A percentile compares a stretch with the other conserved stretches of the same genome.
Evolutionary conservation across 75 land plant species (phyloP).

Genomic region (Picea glauca): DNA sequence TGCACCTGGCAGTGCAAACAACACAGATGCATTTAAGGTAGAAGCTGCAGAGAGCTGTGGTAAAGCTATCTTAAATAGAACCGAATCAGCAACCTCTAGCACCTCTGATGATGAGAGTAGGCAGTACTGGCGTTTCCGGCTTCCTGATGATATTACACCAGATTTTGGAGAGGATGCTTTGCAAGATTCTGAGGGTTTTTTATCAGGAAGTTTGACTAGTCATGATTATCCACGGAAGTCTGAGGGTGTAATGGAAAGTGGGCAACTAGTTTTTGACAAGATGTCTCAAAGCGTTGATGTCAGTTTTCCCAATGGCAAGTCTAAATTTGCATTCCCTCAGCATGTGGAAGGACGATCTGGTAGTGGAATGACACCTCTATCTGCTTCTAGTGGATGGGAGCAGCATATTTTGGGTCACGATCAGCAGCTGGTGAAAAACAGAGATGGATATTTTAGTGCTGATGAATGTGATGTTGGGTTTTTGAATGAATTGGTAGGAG

Average conservation of each 20-base stretch:
- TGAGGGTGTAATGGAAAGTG: conserved; percentile 20
- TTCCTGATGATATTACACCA: conserved; percentile 95
- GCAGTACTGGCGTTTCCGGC: conserved; percentile 77
- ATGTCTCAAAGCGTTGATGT: conserved; percentile 12
- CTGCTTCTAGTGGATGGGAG: conserved; percentile 31
- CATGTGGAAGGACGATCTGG: conserved; percentile 32
- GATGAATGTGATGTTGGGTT: conserved; percentile 34
- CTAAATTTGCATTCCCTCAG: conserved; percentile 24
- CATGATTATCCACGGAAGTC: conserved; percentile 18
- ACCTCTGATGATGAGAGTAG: conserved; percentile 89
- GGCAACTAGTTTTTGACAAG: conserved; percentile 5
- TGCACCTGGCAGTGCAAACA: conserved; percentile 16
- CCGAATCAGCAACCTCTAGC: conserved; percentile 68
- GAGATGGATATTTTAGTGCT: conserved; percentile 27
- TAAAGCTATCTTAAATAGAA: conserved; percentile 55
- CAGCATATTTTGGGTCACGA: conserved; percentile 18
- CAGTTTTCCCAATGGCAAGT: conserved; percentile 20
- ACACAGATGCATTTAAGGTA: conserved; percentile 5
- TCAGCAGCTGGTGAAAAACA: conserved; percentile 30
- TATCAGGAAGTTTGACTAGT: conserved; percentile 25
- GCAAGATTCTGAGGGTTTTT: conserved; percentile 22
- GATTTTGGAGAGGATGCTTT: conserved; percentile 59
- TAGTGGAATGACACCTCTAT: conserved; percentile 5
- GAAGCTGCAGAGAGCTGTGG: conserved; percentile 28
- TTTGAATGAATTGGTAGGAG: conserved; percentile 28